Base-by-base conservation (phyloP, 2,329 filamentous ascomycete species). In the Truncatella angustata region DNA sequence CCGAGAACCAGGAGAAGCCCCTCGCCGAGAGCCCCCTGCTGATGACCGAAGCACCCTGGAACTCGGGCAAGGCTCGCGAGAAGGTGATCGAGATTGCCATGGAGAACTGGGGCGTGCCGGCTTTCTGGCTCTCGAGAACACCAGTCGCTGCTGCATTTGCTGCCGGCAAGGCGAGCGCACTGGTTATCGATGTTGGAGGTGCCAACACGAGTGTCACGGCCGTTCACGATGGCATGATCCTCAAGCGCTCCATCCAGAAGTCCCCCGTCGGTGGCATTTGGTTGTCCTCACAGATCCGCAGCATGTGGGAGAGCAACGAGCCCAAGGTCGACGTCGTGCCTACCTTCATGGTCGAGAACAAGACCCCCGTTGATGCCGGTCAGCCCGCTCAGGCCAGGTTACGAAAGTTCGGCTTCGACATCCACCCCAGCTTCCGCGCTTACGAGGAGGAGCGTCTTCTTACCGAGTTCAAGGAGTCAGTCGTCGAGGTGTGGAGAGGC, bases 391-490 rank as follows among this genome's bases (percentile, higher is more conserved):
- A 95, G 69, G 90, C 86, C 36, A 85, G 81, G 45, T 86, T 90
- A 70, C 86, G 84, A 61, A 82, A 82, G 35, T 96, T 91, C 67
- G 69, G 78, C 65, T 77, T 78, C 67, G 63, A 80, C 62, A 75
- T 87, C 56, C 70, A 73, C 60, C 79, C 83, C 24, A 91, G 89
- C 1, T 97, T 92, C 80, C 85, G 88, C 54, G 76, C 79, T 16
- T 86, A 93, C 58, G 87, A 97, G 71, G 92, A 99, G 75, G 94
- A 97, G 70, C 89, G 93, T 49, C 87, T 96, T 37, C 75, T 99
- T 52, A 91, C 90, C 34, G 91, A 97, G 68, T 99, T 96, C 82
- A 99, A 99, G 75, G 95, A 99, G 73, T 95, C 89, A 16, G 91
- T 97, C 14, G 91, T 97, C 24, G 91, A 97, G 72, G 85, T 93